Conservation (phyloP, 371 early-diverging fungal genomes). For the Mortierella sp. region DNA sequence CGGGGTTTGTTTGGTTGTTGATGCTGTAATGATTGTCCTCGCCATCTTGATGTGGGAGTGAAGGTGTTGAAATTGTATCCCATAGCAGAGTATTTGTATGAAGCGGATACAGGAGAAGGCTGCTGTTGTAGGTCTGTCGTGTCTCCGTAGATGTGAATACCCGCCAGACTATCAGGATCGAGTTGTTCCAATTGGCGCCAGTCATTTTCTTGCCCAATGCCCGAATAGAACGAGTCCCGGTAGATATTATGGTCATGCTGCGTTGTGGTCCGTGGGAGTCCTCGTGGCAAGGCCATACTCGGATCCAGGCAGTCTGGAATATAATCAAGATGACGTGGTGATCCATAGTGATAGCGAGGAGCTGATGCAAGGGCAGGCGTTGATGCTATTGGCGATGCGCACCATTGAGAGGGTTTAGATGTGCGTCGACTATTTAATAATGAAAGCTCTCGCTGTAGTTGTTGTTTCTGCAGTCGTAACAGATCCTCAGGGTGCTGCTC, state of each 20-base stretch:
- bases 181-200: conserved; percentile 42
- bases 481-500: conserved; percentile 1
- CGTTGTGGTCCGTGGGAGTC: conserved; percentile 24
- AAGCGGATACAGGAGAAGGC: conserved; percentile 15
- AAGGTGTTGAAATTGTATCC: too few species aligned
- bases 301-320: conserved; percentile 41
- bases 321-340: conserved; percentile 8
- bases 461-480: conserved; percentile 6
- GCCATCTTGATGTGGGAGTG: too few species aligned
- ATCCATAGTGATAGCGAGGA: conserved; percentile 2
- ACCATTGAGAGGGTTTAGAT: not conserved
- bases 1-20: conserved; percentile 3
- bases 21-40: not conserved
- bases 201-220: conserved; percentile 42
- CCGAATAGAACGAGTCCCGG: conserved; percentile 46
- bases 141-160: conserved; percentile 41
- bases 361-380: conserved; percentile 2
- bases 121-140: conserved; percentile 18
- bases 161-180: conserved; percentile 36
- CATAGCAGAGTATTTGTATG: conserved; percentile 29
- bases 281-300: conserved; percentile 39
- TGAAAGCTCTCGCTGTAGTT: conserved; percentile 1
- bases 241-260: conserved; percentile 13
- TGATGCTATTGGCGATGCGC: conserved; percentile 4
- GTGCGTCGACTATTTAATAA: not conserved